Percentiles rank a stretch among this genome's conserved stretches.
phyloP scores from a whole-genome alignment of 495 filamentous ascomycete genomes.

The Lasiosphaeriaceae sp. region DNA sequence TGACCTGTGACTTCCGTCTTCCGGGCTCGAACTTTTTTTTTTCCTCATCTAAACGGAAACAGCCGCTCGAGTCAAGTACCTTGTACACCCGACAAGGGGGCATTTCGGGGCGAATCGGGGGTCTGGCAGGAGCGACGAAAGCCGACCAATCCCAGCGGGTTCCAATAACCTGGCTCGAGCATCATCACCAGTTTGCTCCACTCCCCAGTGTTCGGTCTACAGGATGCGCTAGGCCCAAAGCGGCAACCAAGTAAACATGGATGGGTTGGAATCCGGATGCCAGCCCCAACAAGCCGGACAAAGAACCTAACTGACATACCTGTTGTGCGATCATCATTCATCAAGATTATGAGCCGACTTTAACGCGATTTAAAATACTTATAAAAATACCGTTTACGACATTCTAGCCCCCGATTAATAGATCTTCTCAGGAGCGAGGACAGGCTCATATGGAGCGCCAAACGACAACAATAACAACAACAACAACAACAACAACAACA shows the following conservation, averaged over 20 bases:
- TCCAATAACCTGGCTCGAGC: neutral
- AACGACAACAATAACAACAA: neutral
- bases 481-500: neutral
- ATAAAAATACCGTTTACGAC: no score
- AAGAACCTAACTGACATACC: no score
- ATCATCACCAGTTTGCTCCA: no score
- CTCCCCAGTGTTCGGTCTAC: no score
- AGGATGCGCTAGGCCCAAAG: slow-evolving; percentile 16
- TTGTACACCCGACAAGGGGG: neutral
- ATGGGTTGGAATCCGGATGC: neutral
- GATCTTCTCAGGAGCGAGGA: no score
- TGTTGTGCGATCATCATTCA: no score
- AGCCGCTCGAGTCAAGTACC: slow-evolving; percentile 18
- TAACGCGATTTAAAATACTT: no score
- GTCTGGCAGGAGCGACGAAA: neutral
- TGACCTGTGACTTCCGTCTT: slow-evolving; percentile 15
- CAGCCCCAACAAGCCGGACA: no score
- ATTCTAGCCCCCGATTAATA: no score
- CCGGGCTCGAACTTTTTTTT: slow-evolving; percentile 5
- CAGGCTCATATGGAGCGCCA: neutral
- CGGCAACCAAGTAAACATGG: slow-evolving; percentile 20
- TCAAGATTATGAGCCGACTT: no score
- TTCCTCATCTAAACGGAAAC: slow-evolving; percentile 11
- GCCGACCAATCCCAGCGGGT: neutral
- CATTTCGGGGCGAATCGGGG: slow-evolving; percentile 10